phyloP scores from a whole-genome alignment of 257 asterid species.

The Solanum paucissectum region DNA sequence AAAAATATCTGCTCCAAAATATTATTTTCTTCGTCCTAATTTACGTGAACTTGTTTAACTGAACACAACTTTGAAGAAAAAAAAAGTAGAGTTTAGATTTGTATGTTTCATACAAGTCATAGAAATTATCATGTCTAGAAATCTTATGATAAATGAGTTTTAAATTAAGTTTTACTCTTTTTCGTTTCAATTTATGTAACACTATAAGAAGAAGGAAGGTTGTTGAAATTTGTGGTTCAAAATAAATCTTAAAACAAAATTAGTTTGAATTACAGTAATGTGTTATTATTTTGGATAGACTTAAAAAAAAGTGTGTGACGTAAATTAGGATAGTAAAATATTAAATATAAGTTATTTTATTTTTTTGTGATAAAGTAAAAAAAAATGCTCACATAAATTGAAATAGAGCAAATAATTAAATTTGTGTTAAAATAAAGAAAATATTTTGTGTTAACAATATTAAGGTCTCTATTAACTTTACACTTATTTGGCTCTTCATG shows the following conservation, averaged over 20 bases:
- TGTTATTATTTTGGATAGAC: neutral
- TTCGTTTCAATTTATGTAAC: accelerated
- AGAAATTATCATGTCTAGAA: neutral
- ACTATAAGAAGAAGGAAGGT: neutral
- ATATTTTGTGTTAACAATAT: neutral
- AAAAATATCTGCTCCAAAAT: neutral
- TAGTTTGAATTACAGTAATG: neutral
- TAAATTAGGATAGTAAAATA: too few relatives aligned
- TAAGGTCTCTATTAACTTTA: neutral
- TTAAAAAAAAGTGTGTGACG: neutral
- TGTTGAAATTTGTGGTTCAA: neutral
- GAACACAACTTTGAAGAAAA: neutral
- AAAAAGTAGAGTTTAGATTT: too few relatives aligned
- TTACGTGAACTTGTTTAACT: neutral
- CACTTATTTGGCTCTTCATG: neutral
- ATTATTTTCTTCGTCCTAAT: neutral
- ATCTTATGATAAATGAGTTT: too few relatives aligned
- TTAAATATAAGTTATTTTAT: neutral
- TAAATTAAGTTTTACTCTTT: neutral
- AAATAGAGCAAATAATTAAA: neutral
- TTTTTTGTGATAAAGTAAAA: neutral
- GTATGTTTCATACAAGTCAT: neutral
- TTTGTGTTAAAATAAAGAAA: neutral
- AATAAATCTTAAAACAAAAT: neutral
- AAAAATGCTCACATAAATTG: neutral